A percentile compares a stretch with the other conserved stretches of the same genome.
Conservation (phyloP, 129 eudicot species). For the Arctium minus region DNA sequence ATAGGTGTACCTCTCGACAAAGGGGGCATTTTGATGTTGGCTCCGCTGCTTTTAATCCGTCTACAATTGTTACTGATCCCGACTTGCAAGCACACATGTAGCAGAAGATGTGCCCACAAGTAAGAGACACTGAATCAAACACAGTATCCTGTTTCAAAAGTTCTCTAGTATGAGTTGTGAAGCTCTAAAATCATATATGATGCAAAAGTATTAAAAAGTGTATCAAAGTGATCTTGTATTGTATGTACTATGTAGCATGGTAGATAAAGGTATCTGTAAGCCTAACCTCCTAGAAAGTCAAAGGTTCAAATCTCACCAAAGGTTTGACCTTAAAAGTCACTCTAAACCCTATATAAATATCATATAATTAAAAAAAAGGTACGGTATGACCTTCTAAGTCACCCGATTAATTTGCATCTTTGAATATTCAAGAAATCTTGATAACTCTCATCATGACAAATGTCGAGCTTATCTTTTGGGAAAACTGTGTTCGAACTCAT, state of each 20-base stretch:
- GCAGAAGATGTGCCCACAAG: conserved; percentile 90
- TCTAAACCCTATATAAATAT: neutral
- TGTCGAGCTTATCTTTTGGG: neutral
- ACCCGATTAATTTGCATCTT: neutral
- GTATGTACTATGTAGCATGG: too few species aligned
- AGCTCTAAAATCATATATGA: neutral
- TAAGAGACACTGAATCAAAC: conserved; percentile 81
- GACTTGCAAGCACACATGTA: conserved; percentile 91
- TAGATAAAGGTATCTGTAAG: neutral
- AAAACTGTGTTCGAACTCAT: neutral
- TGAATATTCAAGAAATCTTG: neutral
- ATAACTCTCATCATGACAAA: neutral
- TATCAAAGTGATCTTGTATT: neutral
- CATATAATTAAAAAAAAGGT: neutral
- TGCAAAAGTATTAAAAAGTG: neutral
- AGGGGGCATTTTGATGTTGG: conserved; percentile 71
- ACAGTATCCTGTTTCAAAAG: conserved; percentile 61
- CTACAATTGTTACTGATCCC: conserved; percentile 79
- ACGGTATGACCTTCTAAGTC: neutral
- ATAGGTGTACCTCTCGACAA: conserved; percentile 61
- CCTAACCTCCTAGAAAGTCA: neutral
- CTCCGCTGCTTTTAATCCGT: conserved; percentile 62
- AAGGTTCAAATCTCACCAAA: neutral
- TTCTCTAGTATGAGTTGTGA: neutral
- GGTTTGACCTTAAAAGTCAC: neutral